Evolutionary conservation across 192 early-diverging fungal genomes (phyloP).

Genomic region (Glomus cerebriforme): DNA sequence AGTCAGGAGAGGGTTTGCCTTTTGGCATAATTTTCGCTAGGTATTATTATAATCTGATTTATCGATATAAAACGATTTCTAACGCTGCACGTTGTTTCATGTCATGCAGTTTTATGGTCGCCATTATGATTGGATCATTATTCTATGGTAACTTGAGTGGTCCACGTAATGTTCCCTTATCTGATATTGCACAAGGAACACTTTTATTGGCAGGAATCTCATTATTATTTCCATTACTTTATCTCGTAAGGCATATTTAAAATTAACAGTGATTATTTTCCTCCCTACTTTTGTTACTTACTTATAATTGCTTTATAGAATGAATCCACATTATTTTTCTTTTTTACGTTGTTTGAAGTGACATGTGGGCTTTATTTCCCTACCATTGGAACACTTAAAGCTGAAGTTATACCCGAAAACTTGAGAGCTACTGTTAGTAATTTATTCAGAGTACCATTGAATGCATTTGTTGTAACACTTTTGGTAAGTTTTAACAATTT

Average conservation of each 20-base stretch:
- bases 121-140: conserved; percentile 30
- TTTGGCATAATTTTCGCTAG: conserved; percentile 26
- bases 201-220: background rate
- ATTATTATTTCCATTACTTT: background rate
- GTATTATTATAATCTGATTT: conserved; percentile 16
- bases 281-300: background rate
- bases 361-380: conserved; percentile 61
- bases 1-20: background rate
- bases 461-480: conserved; percentile 44
- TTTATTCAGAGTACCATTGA: conserved; percentile 66
- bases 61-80: background rate
- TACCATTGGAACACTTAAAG: conserved; percentile 49
- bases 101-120: conserved; percentile 17
- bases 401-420: conserved; percentile 58
- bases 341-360: conserved; percentile 59
- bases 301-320: conserved; percentile 24
- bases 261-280: background rate
- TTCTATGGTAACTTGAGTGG: background rate
- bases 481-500: conserved; percentile 3
- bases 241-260: background rate
- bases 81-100: background rate
- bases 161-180: conserved; percentile 3
- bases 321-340: conserved; percentile 28
- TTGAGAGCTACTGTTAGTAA: conserved; percentile 60
- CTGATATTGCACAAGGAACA: background rate